Evolutionary conservation across 2,329 filamentous ascomycete species (phyloP).

Genomic region (Colletotrichum tofieldiae): DNA sequence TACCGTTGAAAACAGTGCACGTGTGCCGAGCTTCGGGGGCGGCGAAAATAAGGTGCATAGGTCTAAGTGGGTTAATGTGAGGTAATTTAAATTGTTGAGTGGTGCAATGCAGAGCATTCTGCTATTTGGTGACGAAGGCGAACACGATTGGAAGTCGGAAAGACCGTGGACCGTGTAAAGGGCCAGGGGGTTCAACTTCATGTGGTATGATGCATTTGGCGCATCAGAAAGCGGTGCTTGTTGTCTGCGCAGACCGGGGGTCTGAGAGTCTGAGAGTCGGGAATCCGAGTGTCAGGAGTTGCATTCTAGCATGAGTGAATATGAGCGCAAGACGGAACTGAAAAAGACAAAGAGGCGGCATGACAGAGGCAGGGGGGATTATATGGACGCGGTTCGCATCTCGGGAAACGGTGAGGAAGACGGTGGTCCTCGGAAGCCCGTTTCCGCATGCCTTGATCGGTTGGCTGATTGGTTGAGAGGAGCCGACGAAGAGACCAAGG

Average conservation of each 20-base stretch:
- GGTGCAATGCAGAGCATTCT: not conserved
- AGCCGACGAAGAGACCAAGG: no score
- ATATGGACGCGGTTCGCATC: not conserved
- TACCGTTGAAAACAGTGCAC: not conserved
- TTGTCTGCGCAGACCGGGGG: not conserved
- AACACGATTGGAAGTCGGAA: not conserved
- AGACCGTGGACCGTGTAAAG: constrained; percentile 18
- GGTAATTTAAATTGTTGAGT: not conserved
- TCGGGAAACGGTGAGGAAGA: not conserved
- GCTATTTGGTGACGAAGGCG: not conserved
- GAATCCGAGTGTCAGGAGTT: not conserved
- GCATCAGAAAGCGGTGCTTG: constrained; percentile 8
- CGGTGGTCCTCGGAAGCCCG: not conserved
- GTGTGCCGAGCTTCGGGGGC: not conserved
- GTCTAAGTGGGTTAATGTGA: not conserved
- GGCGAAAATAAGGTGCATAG: not conserved
- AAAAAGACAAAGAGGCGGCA: not conserved
- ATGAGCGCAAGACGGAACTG: not conserved
- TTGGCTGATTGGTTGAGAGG: no score
- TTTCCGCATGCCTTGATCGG: no score
- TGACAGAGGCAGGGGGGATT: not conserved
- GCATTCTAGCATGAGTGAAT: not conserved
- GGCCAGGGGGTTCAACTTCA: not conserved
- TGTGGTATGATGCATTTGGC: constrained; percentile 17
- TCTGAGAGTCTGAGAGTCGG: not conserved